A percentile compares a stretch with the other conserved stretches of the same genome.
Conservation (phyloP, 495 filamentous ascomycete genomes). For the Annulohypoxylon nitens region DNA sequence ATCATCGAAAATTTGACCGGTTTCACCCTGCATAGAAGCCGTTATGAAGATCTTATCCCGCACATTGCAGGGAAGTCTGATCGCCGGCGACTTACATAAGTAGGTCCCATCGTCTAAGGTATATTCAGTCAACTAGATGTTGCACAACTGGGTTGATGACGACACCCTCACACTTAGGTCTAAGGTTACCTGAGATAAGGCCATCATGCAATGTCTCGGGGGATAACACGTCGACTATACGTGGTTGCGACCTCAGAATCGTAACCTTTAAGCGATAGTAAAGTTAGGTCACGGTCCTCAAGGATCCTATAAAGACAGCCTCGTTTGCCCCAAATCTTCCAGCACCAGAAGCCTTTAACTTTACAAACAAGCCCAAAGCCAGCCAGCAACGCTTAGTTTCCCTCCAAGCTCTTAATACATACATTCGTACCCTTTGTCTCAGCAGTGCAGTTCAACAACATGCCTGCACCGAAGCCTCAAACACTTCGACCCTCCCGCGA, state of each 20-base stretch:
- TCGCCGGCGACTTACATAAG: not conserved
- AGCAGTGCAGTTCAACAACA: constrained; percentile 30
- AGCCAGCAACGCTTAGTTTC: constrained; percentile 21
- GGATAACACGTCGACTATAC: constrained; percentile 26
- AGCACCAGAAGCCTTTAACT: constrained; percentile 27
- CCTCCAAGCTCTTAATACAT: constrained; percentile 29
- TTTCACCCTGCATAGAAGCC: not conserved
- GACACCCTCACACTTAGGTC: constrained; percentile 6
- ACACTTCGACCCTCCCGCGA: constrained; percentile 32
- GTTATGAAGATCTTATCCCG: constrained; percentile 4
- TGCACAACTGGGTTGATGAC: constrained; percentile 14
- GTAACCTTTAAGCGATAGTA: constrained; percentile 28
- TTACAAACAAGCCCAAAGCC: constrained; percentile 29
- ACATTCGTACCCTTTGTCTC: constrained; percentile 30
- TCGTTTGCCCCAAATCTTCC: constrained; percentile 27
- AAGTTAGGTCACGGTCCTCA: constrained; percentile 29
- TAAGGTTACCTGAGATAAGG: not conserved
- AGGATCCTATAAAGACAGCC: constrained; percentile 32
- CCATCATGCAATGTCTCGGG: constrained; percentile 12
- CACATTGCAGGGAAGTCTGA: not conserved
- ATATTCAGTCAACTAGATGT: not conserved
- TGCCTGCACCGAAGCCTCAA: constrained; percentile 25
- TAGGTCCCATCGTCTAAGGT: constrained; percentile 1
- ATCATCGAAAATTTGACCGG: constrained; percentile 11
- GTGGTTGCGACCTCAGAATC: constrained; percentile 25